Conservation (phyloP, 306 rosid species). For the Sophora flavescens region DNA sequence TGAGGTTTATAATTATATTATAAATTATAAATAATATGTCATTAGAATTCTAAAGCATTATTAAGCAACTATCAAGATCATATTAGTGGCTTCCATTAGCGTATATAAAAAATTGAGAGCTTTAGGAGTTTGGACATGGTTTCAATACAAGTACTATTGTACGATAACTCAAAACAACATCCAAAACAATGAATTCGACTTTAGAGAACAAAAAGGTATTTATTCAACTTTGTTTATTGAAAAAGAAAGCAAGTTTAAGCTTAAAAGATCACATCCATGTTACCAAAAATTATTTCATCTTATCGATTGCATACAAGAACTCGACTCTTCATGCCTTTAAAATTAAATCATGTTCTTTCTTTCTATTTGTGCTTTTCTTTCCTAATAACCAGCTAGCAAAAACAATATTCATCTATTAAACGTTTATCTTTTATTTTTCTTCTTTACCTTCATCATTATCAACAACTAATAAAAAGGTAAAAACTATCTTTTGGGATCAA, state of each 20-base stretch:
- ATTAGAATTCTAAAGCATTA: too few relatives aligned
- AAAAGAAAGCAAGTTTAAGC: not conserved
- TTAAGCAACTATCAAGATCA: too few relatives aligned
- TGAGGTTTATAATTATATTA: not conserved
- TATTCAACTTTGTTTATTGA: too few relatives aligned
- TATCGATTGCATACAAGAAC: not conserved
- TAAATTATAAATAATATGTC: not conserved
- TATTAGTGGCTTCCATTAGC: too few relatives aligned
- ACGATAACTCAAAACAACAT: not conserved
- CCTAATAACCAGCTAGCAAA: not conserved
- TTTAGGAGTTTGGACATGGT: not conserved
- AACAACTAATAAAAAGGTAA: not conserved
- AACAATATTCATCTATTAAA: not conserved
- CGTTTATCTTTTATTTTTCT: conserved; percentile 1
- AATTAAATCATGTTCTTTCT: conserved; percentile 2
- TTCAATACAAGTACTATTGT: not conserved
- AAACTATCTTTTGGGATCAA: not conserved
- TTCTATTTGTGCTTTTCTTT: not conserved
- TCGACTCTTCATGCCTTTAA: not conserved
- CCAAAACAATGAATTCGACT: conserved; percentile 24
- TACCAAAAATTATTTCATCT: conserved; percentile 12
- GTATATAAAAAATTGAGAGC: not conserved
- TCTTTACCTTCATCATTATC: not conserved
- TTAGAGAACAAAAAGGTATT: not conserved
- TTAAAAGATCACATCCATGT: not conserved